Conservation (phyloP, 495 filamentous ascomycete genomes). For the Clavariopsis aquatica region DNA sequence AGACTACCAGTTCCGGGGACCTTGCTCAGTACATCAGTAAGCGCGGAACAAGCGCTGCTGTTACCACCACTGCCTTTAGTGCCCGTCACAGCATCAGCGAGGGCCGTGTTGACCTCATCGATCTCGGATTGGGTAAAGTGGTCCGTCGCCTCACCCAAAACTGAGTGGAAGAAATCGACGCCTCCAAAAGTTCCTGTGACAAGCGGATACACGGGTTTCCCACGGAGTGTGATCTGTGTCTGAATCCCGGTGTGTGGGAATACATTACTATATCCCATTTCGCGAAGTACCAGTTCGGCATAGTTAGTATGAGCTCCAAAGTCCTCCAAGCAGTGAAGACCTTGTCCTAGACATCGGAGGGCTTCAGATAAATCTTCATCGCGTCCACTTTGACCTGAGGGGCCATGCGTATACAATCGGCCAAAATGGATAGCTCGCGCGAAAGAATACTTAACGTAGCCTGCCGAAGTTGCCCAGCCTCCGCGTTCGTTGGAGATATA, state of each 20-base stretch:
- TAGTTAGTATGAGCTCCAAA: conserved; percentile 97
- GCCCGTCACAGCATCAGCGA: conserved; percentile 59
- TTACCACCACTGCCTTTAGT: conserved; percentile 47
- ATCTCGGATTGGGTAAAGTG: conserved; percentile 95
- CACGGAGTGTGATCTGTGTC: conserved; percentile 71
- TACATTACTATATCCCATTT: conserved; percentile 77
- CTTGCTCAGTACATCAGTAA: conserved; percentile 73
- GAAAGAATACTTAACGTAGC: conserved; percentile 85
- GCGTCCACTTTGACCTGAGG: conserved; percentile 60
- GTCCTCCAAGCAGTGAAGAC: conserved; percentile 90
- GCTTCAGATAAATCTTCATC: conserved; percentile 91
- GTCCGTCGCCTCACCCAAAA: conserved; percentile 93
- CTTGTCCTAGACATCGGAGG: conserved; percentile 83
- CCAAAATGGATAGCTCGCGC: conserved; percentile 85
- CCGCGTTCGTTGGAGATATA: conserved; percentile 93
- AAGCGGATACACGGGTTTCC: conserved; percentile 77
- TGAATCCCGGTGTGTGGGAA: conserved; percentile 81
- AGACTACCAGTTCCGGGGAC: conserved; percentile 78
- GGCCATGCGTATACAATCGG: conserved; percentile 76
- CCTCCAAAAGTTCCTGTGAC: conserved; percentile 93
- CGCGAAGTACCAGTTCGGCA: conserved; percentile 80
- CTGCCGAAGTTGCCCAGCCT: conserved; percentile 82
- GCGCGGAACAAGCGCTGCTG: conserved; percentile 53
- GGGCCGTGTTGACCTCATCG: conserved; percentile 78
- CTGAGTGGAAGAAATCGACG: conserved; percentile 94